Conservation (phyloP, 176 grass and related monocot species). For the Carex pumila region DNA sequence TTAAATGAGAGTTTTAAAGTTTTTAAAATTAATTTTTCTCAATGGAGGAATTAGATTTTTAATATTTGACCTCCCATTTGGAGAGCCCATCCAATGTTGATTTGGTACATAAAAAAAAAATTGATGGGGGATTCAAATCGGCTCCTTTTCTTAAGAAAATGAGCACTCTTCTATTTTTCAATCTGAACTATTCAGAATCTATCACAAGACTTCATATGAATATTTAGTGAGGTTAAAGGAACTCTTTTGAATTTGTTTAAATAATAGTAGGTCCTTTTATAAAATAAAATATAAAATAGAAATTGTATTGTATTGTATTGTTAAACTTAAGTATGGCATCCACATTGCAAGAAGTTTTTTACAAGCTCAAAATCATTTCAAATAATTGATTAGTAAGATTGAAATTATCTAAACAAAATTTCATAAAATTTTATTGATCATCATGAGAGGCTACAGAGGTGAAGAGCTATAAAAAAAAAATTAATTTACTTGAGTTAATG, state of each 20-base stretch:
- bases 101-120: not conserved
- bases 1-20: not conserved
- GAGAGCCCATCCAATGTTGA: not conserved
- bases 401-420: not conserved
- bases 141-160: too few relatives aligned
- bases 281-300: not conserved
- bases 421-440: not conserved
- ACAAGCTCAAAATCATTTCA: not conserved
- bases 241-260: not conserved
- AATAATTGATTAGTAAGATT: not conserved
- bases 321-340: not conserved
- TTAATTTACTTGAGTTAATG: not conserved
- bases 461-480: not conserved
- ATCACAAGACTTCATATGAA: not conserved
- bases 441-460: not conserved
- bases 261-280: not conserved
- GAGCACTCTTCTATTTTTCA: too few relatives aligned
- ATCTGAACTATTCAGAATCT: too few relatives aligned
- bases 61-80: not conserved
- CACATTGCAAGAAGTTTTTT: not conserved
- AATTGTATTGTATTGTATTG: not conserved
- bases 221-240: not conserved
- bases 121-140: too few relatives aligned
- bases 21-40: too few relatives aligned
- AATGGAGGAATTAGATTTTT: not conserved